A percentile compares a stretch with the other conserved stretches of the same genome.
These are phyloP conservation scores for Phytophthora crassamura DNA, from an alignment of 352 stramenopile species.

Conservation along the genomic window DNA sequence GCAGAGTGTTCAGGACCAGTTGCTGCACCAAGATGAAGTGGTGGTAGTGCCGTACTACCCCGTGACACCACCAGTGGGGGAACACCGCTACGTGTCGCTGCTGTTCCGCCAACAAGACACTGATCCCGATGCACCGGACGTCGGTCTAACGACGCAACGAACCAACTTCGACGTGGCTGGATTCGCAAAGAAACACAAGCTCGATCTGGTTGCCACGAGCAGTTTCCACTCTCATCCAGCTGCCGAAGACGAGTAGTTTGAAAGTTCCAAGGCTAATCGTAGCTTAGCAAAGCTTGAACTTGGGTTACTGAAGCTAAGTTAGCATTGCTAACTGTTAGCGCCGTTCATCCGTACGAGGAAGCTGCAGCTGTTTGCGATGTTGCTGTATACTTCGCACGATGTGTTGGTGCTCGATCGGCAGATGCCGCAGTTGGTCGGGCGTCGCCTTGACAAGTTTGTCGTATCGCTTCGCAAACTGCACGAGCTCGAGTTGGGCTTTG, in stretches of 20 bases:
- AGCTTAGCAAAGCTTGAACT: too few species aligned
- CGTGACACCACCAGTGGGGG: slow-evolving; percentile 55
- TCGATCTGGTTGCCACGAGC: slow-evolving; percentile 39
- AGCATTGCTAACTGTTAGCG: slow-evolving; percentile 12
- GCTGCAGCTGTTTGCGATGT: slow-evolving; percentile 19
- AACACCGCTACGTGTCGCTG: slow-evolving; percentile 65
- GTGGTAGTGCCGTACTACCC: slow-evolving; percentile 68
- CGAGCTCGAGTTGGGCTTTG: slow-evolving; percentile 47
- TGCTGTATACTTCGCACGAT: slow-evolving; percentile 48
- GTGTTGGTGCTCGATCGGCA: slow-evolving; percentile 50
- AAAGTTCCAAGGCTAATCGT: slow-evolving; percentile 14
- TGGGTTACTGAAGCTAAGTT: neutral
- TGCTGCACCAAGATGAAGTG: slow-evolving; percentile 15
- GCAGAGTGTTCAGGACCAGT: neutral
- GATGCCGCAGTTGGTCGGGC: slow-evolving; percentile 35
- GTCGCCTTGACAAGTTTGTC: slow-evolving; percentile 48
- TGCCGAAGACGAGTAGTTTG: slow-evolving; percentile 20
- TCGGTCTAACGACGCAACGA: slow-evolving; percentile 39
- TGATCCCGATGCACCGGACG: slow-evolving; percentile 15
- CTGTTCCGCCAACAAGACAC: slow-evolving; percentile 48
- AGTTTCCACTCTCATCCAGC: slow-evolving; percentile 57
- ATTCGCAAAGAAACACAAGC: slow-evolving; percentile 40
- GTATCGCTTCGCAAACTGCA: slow-evolving; percentile 65
- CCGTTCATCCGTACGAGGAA: slow-evolving; percentile 6
- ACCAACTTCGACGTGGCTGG: slow-evolving; percentile 56